These are phyloP conservation scores for Conticribra weissflogii DNA, from an alignment of 108 stramenopile genomes.

Conservation along the genomic window DNA sequence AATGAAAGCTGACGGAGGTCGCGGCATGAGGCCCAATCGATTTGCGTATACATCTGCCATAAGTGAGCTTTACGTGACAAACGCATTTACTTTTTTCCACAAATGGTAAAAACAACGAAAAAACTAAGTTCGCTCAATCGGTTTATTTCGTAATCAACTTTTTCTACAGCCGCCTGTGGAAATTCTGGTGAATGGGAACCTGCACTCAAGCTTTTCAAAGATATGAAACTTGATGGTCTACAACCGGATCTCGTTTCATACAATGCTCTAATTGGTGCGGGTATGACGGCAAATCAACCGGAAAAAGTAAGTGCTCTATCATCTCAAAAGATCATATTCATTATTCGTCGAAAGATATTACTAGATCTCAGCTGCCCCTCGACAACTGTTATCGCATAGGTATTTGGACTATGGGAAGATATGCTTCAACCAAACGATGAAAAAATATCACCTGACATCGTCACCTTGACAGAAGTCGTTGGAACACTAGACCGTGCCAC, in stretches of 20 bases:
- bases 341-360: no score
- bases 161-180: conserved; percentile 54
- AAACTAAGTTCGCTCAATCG: background rate
- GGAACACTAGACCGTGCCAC: conserved; percentile 59
- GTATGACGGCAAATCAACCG: conserved; percentile 59
- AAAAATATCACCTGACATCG: conserved; percentile 69
- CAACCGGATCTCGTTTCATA: conserved; percentile 74
- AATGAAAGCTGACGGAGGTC: conserved; percentile 66
- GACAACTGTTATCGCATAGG: no score
- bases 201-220: conserved; percentile 69
- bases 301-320: conserved; percentile 44
- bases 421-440: conserved; percentile 55
- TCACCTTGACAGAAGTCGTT: conserved; percentile 79
- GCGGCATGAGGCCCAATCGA: conserved; percentile 61
- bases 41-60: conserved; percentile 78
- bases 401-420: conserved; percentile 70
- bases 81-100: conserved; percentile 13
- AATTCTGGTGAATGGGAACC: conserved; percentile 62
- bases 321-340: no score
- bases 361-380: no score
- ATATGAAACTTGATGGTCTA: conserved; percentile 67
- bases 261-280: conserved; percentile 79
- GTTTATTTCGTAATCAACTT: background rate
- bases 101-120: background rate
- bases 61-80: conserved; percentile 21